Base-by-base conservation (phyloP, 106 monocot genomes). In the Dioscorea dumetorum region DNA sequence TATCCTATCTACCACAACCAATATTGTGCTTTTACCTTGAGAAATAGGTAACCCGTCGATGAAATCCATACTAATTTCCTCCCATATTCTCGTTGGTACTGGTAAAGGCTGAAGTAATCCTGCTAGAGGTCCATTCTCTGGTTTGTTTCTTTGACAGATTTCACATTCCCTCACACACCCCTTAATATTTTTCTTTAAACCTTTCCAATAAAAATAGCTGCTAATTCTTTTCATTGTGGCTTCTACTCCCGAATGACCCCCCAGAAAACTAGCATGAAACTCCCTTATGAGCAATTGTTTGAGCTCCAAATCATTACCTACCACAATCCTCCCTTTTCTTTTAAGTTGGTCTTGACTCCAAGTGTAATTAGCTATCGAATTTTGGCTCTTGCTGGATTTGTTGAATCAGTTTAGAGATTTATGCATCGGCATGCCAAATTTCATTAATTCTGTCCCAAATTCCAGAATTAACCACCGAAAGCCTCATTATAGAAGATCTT, bases 31-130 rank as follows among this genome's bases (percentile, higher is more conserved):
- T 4, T 14, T 13, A 0, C 54, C 33, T 4, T 33, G 17, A 4
- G 53, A 61, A 21, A 19, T n/a, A 7, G 76, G 69, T 0, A 76
- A 21, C 0, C 57, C n/a, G 5, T 70, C 41, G 7, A 76, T 58
- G 14, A 70, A 70, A 63, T 76, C 76, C 52, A 76, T 62, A 1
- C 11, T 22, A 4, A 69, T 6, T 0, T 76, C 68, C 11, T 23
- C 22, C 62, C 76, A n/a, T 14, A 54, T n/a, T 4, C 2, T 8
- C 20, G 14, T 2, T 9, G 69, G 76, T 8, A 63, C 41, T 2
- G 61, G 61, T 2, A 76, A 22, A 2, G 67, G 69, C 11, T 76
- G 69, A 8, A 76, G 50, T 2, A 69, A 34, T 34, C 34, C 23
- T 17, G 69, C 50, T 18, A 21, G 11, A 17, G 33, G 23, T 4